These are phyloP conservation scores for Diutina ranongensis DNA, from an alignment of 1,139 yeast species.

Conservation along the genomic window DNA sequence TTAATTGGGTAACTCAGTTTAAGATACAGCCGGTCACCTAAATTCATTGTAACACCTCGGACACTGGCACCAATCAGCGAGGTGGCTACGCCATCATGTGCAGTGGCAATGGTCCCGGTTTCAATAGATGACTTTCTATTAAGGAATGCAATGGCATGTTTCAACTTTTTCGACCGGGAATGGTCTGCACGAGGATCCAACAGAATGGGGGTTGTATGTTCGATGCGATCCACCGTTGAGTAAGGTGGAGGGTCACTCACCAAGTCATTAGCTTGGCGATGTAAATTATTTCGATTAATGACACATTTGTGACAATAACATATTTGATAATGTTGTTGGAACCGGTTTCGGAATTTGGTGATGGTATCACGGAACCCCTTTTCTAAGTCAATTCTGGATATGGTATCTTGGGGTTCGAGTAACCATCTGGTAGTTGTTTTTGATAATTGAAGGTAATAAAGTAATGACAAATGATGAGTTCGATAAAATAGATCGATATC, in stretches of 20 bases:
- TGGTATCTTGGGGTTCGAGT: neutral
- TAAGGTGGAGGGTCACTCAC: neutral
- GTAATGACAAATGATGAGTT: constrained; percentile 23
- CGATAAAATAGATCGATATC: constrained; percentile 32
- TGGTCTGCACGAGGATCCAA: neutral
- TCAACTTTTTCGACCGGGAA: neutral
- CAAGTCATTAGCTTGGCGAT: neutral
- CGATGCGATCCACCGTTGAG: neutral
- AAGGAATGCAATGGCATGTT: constrained; percentile 5
- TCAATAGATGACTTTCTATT: neutral
- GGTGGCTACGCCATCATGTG: neutral
- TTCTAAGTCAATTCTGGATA: neutral
- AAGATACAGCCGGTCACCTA: constrained; percentile 2
- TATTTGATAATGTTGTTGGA: constrained; percentile 3
- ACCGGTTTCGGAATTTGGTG: neutral
- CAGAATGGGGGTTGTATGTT: neutral
- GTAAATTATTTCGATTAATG: neutral
- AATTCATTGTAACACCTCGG: constrained; percentile 1
- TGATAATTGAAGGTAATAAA: constrained; percentile 15
- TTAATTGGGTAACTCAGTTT: constrained; percentile 4
- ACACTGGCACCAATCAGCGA: neutral
- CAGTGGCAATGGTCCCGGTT: neutral
- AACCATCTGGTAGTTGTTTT: constrained; percentile 2
- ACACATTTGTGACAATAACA: constrained; percentile 3
- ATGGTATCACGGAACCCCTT: neutral